A percentile compares a stretch with the other conserved stretches of the same genome.
These are phyloP conservation scores for Phlebopus sp. DNA, from an alignment of 1,284 basidiomycete genomes.

Conservation along the genomic window DNA sequence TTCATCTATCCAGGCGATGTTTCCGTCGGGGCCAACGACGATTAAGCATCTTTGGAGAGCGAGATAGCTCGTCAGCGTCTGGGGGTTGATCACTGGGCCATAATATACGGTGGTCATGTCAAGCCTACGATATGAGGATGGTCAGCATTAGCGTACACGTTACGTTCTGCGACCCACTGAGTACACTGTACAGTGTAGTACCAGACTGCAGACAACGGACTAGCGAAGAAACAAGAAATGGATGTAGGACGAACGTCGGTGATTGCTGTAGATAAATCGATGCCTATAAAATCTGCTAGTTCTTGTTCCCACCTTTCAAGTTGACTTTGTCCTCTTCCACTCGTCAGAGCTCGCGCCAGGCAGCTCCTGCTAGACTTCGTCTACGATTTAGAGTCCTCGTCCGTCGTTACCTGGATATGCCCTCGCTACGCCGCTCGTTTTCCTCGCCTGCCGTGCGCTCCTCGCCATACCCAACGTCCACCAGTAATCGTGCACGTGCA, in stretches of 20 bases:
- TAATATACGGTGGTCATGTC: conserved; percentile 50
- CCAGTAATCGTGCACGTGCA: conserved; percentile 30
- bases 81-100: conserved; percentile 67
- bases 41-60: conserved; percentile 59
- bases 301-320: conserved; percentile 34
- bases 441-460: conserved; percentile 64
- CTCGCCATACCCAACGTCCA: conserved; percentile 54
- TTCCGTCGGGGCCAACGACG: conserved; percentile 54
- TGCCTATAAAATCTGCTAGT: conserved; percentile 28
- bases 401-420: conserved; percentile 42
- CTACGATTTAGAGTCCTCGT: conserved; percentile 7
- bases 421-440: conserved; percentile 71
- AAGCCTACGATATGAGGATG: too few relatives aligned
- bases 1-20: conserved; percentile 66
- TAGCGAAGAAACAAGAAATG: too few relatives aligned
- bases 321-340: conserved; percentile 29
- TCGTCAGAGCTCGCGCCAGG: conserved; percentile 44
- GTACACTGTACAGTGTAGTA: too few relatives aligned
- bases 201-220: too few relatives aligned
- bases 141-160: too few relatives aligned
- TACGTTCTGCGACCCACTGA: too few relatives aligned
- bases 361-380: conserved; percentile 17
- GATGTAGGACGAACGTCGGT: too few relatives aligned
- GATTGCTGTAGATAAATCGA: not conserved
- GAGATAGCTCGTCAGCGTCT: conserved; percentile 50